phyloP scores from a whole-genome alignment of 2,329 filamentous ascomycete genomes.

The Cladosporium phlei region DNA sequence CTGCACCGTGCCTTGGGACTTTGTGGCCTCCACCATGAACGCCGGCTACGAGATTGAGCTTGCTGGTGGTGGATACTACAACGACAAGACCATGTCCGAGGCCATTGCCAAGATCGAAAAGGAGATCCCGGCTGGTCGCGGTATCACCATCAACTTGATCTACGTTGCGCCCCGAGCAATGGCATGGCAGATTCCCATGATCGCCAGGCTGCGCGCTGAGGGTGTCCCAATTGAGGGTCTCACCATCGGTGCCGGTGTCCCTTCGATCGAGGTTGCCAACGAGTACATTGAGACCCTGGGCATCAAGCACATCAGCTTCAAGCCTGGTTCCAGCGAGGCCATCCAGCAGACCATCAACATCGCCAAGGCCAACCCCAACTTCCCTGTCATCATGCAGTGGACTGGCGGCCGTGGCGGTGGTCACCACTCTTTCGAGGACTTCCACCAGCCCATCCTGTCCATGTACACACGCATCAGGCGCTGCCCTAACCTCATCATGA shows the following conservation, averaged over 20 bases:
- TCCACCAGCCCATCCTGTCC: conserved; percentile 83
- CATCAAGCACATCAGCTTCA: conserved; percentile 90
- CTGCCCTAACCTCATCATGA: conserved; percentile 78
- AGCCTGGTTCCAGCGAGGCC: conserved; percentile 82
- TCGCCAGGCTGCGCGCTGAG: conserved; percentile 73
- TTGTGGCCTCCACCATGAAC: conserved; percentile 88
- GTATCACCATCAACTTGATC: conserved; percentile 85
- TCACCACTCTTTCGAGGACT: conserved; percentile 92
- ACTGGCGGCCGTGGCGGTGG: conserved; percentile 90
- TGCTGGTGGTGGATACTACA: conserved; percentile 84
- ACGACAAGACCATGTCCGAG: conserved; percentile 73
- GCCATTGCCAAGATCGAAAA: conserved; percentile 81
- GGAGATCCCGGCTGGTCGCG: conserved; percentile 75
- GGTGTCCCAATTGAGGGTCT: conserved; percentile 88
- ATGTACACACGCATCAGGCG: conserved; percentile 88
- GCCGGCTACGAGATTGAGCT: conserved; percentile 92
- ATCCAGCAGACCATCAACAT: conserved; percentile 91
- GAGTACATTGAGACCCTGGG: conserved; percentile 92
- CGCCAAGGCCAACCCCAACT: conserved; percentile 85
- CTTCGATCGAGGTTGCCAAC: conserved; percentile 86
- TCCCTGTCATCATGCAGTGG: conserved; percentile 93
- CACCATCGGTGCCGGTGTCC: conserved; percentile 88
- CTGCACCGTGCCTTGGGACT: conserved; percentile 82
- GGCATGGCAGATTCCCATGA: conserved; percentile 85
- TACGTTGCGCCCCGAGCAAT: conserved; percentile 87